Evolutionary conservation across 257 asterid genomes (phyloP).

Genomic region (Nicotiana knightiana): DNA sequence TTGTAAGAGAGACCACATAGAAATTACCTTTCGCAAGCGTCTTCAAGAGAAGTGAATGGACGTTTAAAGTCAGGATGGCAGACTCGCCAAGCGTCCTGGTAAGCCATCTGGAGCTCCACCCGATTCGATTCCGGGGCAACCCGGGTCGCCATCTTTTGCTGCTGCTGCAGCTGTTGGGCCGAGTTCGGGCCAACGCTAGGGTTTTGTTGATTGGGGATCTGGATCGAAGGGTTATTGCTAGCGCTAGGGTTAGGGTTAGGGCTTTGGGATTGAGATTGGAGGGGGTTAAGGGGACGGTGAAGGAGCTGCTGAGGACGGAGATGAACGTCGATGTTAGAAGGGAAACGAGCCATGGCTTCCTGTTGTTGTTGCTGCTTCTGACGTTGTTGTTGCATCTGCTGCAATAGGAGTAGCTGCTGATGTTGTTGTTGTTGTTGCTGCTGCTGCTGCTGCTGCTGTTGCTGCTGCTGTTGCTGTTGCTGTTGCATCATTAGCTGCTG

Average conservation of each 20-base stretch:
- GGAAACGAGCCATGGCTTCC: slow-evolving; percentile 87
- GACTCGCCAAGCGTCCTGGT: slow-evolving; percentile 98
- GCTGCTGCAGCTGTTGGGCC: slow-evolving; percentile 26
- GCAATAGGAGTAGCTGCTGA: slow-evolving; percentile 24
- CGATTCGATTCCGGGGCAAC: slow-evolving; percentile 19
- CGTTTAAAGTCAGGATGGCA: slow-evolving; percentile 94
- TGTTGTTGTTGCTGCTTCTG: slow-evolving; percentile 58
- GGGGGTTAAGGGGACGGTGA: slow-evolving; percentile 30
- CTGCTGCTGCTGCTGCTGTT: slow-evolving; percentile 9
- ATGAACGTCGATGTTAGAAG: slow-evolving; percentile 91
- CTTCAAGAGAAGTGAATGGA: slow-evolving; percentile 86
- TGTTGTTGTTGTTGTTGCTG: slow-evolving; percentile 21
- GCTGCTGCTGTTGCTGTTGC: slow-evolving; percentile 18
- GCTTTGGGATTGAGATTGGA: slow-evolving; percentile 25
- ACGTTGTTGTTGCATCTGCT: slow-evolving; percentile 21
- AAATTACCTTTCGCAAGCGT: slow-evolving; percentile 79
- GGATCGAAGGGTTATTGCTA: slow-evolving; percentile 15
- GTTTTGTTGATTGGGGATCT: slow-evolving; percentile 20
- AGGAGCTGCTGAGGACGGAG: slow-evolving; percentile 72
- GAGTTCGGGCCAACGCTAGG: slow-evolving; percentile 9
- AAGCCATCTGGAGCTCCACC: slow-evolving; percentile 69
- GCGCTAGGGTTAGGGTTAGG: slow-evolving; percentile 24
- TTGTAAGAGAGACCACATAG: not conserved
- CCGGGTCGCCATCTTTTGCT: slow-evolving; percentile 21
- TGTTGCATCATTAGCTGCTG: slow-evolving; percentile 11